Percentiles rank a stretch among this genome's conserved stretches.
Evolutionary conservation across 768 basidiomycete genomes (phyloP).

Genomic region (Leccinellum luteum): DNA sequence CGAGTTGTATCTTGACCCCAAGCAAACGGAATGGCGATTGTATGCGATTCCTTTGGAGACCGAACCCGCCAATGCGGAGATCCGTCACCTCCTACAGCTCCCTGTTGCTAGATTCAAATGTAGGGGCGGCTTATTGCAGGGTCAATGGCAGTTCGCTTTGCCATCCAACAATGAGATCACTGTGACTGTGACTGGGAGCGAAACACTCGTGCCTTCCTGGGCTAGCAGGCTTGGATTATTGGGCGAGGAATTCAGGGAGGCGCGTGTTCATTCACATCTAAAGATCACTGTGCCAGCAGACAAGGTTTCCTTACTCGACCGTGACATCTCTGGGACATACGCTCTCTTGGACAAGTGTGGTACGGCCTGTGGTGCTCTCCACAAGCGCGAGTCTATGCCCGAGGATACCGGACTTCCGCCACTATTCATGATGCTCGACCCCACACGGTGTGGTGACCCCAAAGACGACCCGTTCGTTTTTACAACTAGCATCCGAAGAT

Average conservation of each 20-base stretch:
- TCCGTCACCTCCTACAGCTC: constrained; percentile 66
- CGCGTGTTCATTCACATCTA: constrained; percentile 63
- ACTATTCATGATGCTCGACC: constrained; percentile 79
- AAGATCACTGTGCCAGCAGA: constrained; percentile 56
- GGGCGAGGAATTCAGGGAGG: constrained; percentile 61
- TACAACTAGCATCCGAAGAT: constrained; percentile 70
- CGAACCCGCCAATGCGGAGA: constrained; percentile 76
- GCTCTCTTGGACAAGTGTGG: constrained; percentile 82
- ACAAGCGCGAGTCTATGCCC: constrained; percentile 50
- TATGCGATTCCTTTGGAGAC: constrained; percentile 65
- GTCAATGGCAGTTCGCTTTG: constrained; percentile 79
- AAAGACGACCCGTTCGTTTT: constrained; percentile 83
- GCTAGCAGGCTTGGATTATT: constrained; percentile 74
- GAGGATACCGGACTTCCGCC: constrained; percentile 55
- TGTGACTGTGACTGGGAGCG: constrained; percentile 55
- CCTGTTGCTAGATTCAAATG: constrained; percentile 79
- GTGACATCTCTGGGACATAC: constrained; percentile 80
- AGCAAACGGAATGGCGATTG: constrained; percentile 83
- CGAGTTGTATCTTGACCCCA: constrained; percentile 73
- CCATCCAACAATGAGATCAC: constrained; percentile 55
- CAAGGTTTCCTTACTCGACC: constrained; percentile 55
- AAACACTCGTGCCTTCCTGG: constrained; percentile 80
- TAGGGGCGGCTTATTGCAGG: constrained; percentile 53
- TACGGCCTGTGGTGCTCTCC: constrained; percentile 80
- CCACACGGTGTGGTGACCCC: constrained; percentile 72